Percentiles rank a stretch among this genome's conserved stretches.
Evolutionary conservation across 1,139 yeast species (phyloP).

Genomic region (Nakaseomyces sp.): DNA sequence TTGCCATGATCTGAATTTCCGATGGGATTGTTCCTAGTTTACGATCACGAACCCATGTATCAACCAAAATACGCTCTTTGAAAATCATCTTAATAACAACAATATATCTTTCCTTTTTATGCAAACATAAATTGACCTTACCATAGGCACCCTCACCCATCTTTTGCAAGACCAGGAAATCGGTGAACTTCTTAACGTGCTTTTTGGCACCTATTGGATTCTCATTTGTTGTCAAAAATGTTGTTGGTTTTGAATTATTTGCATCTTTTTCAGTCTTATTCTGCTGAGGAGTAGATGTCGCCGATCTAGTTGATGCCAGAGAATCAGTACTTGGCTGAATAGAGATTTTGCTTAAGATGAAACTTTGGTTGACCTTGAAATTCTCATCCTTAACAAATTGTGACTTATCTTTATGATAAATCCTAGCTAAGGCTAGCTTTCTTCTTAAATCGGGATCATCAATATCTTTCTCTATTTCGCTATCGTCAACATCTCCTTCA

Average conservation of each 20-base stretch:
- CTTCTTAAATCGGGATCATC: constrained; percentile 17
- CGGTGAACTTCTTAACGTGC: constrained; percentile 57
- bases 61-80: constrained; percentile 84
- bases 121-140: constrained; percentile 71
- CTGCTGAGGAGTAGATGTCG: not conserved
- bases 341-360: constrained; percentile 22
- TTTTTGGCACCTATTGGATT: constrained; percentile 45
- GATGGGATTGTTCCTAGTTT: constrained; percentile 85
- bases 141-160: constrained; percentile 98
- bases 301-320: constrained; percentile 4
- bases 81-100: constrained; percentile 81
- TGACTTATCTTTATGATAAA: constrained; percentile 25
- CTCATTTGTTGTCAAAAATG: constrained; percentile 15
- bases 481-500: constrained; percentile 2
- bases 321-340: constrained; percentile 16
- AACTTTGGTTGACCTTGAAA: constrained; percentile 24
- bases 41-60: constrained; percentile 92
- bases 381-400: constrained; percentile 26
- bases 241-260: constrained; percentile 4
- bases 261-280: not conserved
- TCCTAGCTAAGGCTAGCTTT: constrained; percentile 22
- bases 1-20: constrained; percentile 85
- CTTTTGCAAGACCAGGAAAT: constrained; percentile 58
- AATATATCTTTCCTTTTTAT: constrained; percentile 45
- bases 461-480: constrained; percentile 6